phyloP scores from a whole-genome alignment of 441 rosid genomes.

The Metrosideros polymorpha region DNA sequence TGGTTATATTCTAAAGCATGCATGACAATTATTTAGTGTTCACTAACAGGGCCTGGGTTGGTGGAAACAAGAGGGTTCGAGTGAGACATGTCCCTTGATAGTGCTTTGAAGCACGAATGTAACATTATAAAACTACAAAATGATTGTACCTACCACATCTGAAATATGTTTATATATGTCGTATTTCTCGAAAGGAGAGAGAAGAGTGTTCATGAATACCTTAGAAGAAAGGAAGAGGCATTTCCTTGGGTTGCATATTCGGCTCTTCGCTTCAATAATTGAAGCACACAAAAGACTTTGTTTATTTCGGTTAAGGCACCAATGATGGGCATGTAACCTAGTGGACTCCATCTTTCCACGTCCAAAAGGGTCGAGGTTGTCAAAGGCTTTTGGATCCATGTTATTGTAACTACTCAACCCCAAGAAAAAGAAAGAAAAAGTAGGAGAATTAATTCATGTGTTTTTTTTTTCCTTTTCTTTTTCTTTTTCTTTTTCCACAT shows the following conservation, averaged over 20 bases:
- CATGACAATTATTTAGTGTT: background rate
- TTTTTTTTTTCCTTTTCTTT: background rate
- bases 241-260: background rate
- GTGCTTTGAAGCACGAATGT: background rate
- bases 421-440: background rate
- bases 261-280: conserved; percentile 30
- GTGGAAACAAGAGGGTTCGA: conserved; percentile 11
- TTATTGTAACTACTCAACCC: conserved; percentile 17
- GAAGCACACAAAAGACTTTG: conserved; percentile 20
- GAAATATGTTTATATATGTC: background rate
- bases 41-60: conserved; percentile 10
- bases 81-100: background rate
- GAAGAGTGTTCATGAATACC: background rate
- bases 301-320: conserved; percentile 41
- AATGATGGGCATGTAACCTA: conserved; percentile 28
- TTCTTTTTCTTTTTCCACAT: background rate
- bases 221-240: background rate
- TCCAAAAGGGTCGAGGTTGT: conserved; percentile 29
- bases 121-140: background rate
- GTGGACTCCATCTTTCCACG: conserved; percentile 69
- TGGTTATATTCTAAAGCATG: background rate
- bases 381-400: conserved; percentile 26
- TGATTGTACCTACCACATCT: background rate
- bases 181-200: background rate
- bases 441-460: conserved; percentile 7